Percentiles rank a stretch among this genome's conserved stretches.
phyloP scores from a whole-genome alignment of 2,329 filamentous ascomycete species.

The Aspergillus neotritici region DNA sequence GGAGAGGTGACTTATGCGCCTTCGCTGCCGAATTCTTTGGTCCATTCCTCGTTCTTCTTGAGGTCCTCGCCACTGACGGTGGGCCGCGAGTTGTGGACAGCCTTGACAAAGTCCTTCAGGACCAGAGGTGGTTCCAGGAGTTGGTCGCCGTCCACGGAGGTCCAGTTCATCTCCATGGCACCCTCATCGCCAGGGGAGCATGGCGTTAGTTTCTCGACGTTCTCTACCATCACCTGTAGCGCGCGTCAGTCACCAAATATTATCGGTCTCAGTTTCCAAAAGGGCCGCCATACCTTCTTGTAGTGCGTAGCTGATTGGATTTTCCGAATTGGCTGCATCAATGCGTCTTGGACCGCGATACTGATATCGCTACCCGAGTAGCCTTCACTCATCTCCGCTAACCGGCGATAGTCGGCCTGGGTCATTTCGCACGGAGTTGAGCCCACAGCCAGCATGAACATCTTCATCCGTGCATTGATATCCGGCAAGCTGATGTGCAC shows the following conservation, averaged over 20 bases:
- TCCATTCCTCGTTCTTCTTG: conserved; percentile 83
- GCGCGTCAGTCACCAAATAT: conserved; percentile 4
- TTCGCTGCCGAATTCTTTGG: conserved; percentile 90
- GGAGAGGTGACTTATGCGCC: conserved; percentile 49
- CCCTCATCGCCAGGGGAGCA: conserved; percentile 87
- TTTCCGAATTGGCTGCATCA: conserved; percentile 96
- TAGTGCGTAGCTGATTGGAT: conserved; percentile 98
- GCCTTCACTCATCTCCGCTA: conserved; percentile 80
- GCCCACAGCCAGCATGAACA: conserved; percentile 95
- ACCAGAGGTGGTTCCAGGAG: conserved; percentile 80
- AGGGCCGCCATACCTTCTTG: conserved; percentile 62
- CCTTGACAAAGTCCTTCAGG: conserved; percentile 89
- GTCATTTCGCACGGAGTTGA: conserved; percentile 82
- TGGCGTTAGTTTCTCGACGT: conserved; percentile 60
- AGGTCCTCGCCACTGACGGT: conserved; percentile 88
- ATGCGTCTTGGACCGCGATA: conserved; percentile 89
- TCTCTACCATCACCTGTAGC: conserved; percentile 63
- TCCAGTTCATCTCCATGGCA: conserved; percentile 90
- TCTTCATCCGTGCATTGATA: conserved; percentile 74
- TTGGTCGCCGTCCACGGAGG: conserved; percentile 74
- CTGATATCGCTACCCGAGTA: conserved; percentile 95
- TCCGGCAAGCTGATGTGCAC: conserved; percentile 95
- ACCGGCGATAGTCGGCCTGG: conserved; percentile 67
- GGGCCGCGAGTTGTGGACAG: conserved; percentile 79
- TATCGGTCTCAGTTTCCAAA: not conserved